phyloP scores from a whole-genome alignment of 2,329 filamentous ascomycete genomes.

The Aspergillus hiratsukae region DNA sequence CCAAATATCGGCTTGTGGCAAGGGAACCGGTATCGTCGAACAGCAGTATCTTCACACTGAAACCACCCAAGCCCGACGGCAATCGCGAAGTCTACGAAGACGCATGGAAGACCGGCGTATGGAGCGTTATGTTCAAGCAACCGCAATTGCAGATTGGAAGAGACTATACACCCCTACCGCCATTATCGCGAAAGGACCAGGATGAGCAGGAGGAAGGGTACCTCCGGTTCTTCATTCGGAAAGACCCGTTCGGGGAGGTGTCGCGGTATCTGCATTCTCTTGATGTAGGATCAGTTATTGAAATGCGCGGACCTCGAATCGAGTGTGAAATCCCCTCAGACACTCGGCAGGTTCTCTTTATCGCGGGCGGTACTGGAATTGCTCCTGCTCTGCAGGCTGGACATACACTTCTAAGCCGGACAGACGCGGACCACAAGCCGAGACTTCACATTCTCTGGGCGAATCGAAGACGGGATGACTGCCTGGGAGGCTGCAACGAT shows the following conservation, averaged over 20 bases:
- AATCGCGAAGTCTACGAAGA: slow-evolving; percentile 39
- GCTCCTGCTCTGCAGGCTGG: slow-evolving; percentile 82
- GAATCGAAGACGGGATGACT: slow-evolving; percentile 64
- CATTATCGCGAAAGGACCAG: slow-evolving; percentile 14
- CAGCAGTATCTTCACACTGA: slow-evolving; percentile 43
- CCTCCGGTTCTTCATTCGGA: slow-evolving; percentile 73
- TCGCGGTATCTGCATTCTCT: slow-evolving; percentile 72
- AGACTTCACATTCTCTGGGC: slow-evolving; percentile 78
- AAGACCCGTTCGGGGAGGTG: slow-evolving; percentile 75
- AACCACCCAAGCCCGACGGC: slow-evolving; percentile 28
- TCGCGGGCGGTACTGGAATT: slow-evolving; percentile 90
- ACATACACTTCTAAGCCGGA: slow-evolving; percentile 49
- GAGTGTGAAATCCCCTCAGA: slow-evolving; percentile 60
- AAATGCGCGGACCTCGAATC: slow-evolving; percentile 72
- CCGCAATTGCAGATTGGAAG: slow-evolving; percentile 88
- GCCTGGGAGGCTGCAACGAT: slow-evolving; percentile 55
- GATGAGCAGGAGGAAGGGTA: slow-evolving; percentile 33
- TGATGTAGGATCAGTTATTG: slow-evolving; percentile 58
- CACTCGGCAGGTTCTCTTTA: slow-evolving; percentile 64
- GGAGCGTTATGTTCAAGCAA: slow-evolving; percentile 91
- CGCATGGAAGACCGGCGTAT: slow-evolving; percentile 63
- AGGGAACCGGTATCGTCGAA: slow-evolving; percentile 44
- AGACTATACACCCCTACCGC: slow-evolving; percentile 79
- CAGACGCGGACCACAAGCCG: slow-evolving; percentile 28
- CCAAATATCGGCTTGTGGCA: slow-evolving; percentile 39